A percentile compares a stretch with the other conserved stretches of the same genome.
Evolutionary conservation across 2,329 filamentous ascomycete genomes (phyloP).

Genomic region (Fusarium secorum): DNA sequence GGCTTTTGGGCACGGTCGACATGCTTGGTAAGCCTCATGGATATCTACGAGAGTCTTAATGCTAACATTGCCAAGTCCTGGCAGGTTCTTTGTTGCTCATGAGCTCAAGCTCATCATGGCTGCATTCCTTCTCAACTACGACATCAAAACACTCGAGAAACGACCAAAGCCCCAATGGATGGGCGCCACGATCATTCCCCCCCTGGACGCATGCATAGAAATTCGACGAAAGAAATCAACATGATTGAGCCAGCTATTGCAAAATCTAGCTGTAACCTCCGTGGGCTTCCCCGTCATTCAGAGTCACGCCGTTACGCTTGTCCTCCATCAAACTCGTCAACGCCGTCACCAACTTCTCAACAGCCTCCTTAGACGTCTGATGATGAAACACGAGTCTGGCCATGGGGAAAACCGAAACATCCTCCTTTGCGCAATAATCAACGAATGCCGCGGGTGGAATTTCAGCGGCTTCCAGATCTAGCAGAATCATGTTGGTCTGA

Average conservation of each 20-base stretch:
- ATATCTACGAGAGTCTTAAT: rapidly evolving
- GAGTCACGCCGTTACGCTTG: slow-evolving; percentile 1
- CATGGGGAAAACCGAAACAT: slow-evolving; percentile 23
- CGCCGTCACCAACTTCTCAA: slow-evolving; percentile 19
- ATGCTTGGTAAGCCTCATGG: slow-evolving; percentile 52
- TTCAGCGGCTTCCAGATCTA: slow-evolving; percentile 28
- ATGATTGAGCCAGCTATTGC: not conserved
- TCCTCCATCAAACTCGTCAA: slow-evolving; percentile 22
- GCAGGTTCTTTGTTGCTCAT: slow-evolving; percentile 64
- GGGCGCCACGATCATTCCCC: slow-evolving; percentile 52
- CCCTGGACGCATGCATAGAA: slow-evolving; percentile 39
- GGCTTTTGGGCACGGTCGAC: slow-evolving; percentile 65
- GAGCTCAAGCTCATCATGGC: slow-evolving; percentile 64
- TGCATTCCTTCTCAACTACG: slow-evolving; percentile 61
- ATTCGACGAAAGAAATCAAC: slow-evolving; percentile 29
- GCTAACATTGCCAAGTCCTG: slow-evolving; percentile 48
- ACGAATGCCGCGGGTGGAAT: slow-evolving; percentile 36
- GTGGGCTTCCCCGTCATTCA: slow-evolving; percentile 5
- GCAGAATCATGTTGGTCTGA: slow-evolving; percentile 42
- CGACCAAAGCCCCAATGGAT: slow-evolving; percentile 54
- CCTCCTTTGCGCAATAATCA: slow-evolving; percentile 23
- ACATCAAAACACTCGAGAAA: slow-evolving; percentile 53
- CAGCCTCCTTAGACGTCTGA: slow-evolving; percentile 25
- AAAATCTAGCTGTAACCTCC: slow-evolving; percentile 20
- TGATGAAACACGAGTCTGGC: slow-evolving; percentile 32